Base-by-base conservation (phyloP, 192 early-diverging fungal genomes). In the Gonapodya sp. region DNA sequence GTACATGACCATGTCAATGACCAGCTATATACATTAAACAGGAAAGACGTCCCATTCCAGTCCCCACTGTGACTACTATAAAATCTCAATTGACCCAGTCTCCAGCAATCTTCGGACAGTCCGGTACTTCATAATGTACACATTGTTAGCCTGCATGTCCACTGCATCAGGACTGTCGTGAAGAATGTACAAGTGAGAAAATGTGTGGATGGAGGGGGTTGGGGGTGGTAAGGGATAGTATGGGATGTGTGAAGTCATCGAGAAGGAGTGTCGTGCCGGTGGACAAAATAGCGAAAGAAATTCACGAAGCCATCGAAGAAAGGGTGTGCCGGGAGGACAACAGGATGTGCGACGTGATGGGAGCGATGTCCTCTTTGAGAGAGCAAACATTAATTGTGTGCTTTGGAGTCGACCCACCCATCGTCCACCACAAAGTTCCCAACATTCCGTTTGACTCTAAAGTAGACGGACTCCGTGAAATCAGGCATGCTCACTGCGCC, bases 81-180 rank as follows among this genome's bases (percentile, higher is more conserved):
- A 24, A 64, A 64, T 64, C 46, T 64, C 46, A 64, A 64, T 64
- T 24, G 46, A 64, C 46, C 46, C 46, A 64, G 24, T 64, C 46
- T 64, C 46, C 8, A 64, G 8, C 46, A 64, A 64, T 24, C 46
- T 8, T 24, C 46, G 46, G 8, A 64, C 46, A 8, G 46, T 16
- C 46, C 46, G 46, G 46, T 64, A 64, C 46, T 64, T 64, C 46
- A 64, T 64, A 24, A 64, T 64, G 46, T 64, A 64, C 46, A 64
- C 46, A 64, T 64, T 64, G 24, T 64, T 24, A 24, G 46, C 46
- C 8, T 24, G 46, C 46, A 64, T 64, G 46, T 64, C 46, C 24
- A 64, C 46, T 24, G 46, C 8, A 24, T 64, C 46, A 24, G 46
- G 46, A 24, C 46, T 64, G 46, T 8, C 46, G 46, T 24, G 46